Base-by-base conservation (phyloP, 208 protist species). In the Acanthamoeba healyi region DNA sequence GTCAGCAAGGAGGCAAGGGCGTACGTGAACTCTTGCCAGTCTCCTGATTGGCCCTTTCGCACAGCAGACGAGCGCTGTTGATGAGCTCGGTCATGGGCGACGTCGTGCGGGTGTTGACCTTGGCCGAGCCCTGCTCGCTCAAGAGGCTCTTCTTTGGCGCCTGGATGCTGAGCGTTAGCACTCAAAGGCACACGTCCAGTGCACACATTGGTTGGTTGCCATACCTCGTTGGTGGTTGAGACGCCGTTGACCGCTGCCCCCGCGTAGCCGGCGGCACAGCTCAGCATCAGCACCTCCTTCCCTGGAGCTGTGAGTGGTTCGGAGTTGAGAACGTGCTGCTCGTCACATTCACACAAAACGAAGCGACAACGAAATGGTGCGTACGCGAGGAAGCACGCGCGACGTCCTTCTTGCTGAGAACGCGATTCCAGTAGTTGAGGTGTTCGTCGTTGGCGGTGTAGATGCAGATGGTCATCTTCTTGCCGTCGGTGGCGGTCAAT, bases 381-480 rank as follows among this genome's bases (percentile, higher is more conserved):
- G 58, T 67, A 67, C 58, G 58, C 58, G 19, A 32, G 26, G 58
- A 36, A 7, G 22, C 9, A 7, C 5, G 26, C 10, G n/a, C 58
- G 58, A 22, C 9, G 1, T 34, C 12, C 58, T 34, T 67, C 6
- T 22, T 12, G 58, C 58, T 67, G 26, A 84, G 74, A 29, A 38
- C 74, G 42, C 74, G 74, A 4, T 56, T 56, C 74, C 74, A 84
- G 46, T 84, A 84, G 74, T n/a, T 56, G 42, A 58, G 29, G 46
- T 84, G 74, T 26, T 84, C 74, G n/a, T 84, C 74, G 42, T 84
- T 44, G 74, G 74, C 74, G 7, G 29, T 32, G 74, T 84, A 84
- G 1, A 84, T 40, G 46, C 74, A 84, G 42, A 84, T 84, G 46
- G 10, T 58, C 51, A 58, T 84, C 74, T 84, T 84, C 74, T 56